phyloP scores from a whole-genome alignment of 2,329 filamentous ascomycete species.

The Aureobasidium sp. region DNA sequence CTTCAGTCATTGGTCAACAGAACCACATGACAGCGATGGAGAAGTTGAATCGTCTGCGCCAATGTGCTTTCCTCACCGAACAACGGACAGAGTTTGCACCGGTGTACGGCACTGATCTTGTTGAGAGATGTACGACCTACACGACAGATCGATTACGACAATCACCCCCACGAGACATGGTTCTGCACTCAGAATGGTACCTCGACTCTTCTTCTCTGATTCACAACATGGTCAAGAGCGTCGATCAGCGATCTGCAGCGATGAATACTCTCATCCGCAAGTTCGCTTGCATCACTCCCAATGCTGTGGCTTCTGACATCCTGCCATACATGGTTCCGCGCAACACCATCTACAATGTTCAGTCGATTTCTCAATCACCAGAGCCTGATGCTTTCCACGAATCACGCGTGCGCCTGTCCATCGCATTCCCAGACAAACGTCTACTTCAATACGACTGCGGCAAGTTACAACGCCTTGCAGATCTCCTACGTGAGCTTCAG shows the following conservation, averaged over 20 bases:
- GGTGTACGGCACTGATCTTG: slow-evolving; percentile 82
- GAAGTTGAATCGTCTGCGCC: slow-evolving; percentile 81
- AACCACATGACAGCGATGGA: slow-evolving; percentile 76
- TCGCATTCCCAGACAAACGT: slow-evolving; percentile 96
- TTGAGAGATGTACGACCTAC: slow-evolving; percentile 75
- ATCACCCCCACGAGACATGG: slow-evolving; percentile 58
- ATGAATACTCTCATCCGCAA: slow-evolving; percentile 83
- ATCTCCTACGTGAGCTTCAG: slow-evolving; percentile 86
- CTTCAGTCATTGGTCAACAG: slow-evolving; percentile 75
- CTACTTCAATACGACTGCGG: slow-evolving; percentile 99
- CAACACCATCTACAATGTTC: slow-evolving; percentile 53
- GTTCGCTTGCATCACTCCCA: slow-evolving; percentile 93
- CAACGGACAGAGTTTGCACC: slow-evolving; percentile 83
- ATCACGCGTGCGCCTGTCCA: slow-evolving; percentile 89
- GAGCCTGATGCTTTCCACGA: slow-evolving; percentile 88
- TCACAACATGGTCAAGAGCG: slow-evolving; percentile 73
- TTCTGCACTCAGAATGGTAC: slow-evolving; percentile 76
- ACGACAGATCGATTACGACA: slow-evolving; percentile 65
- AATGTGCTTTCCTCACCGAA: slow-evolving; percentile 82
- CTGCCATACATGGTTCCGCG: slow-evolving; percentile 59
- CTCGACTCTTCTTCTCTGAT: slow-evolving; percentile 73
- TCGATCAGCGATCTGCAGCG: slow-evolving; percentile 75
- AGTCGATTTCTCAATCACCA: slow-evolving; percentile 31
- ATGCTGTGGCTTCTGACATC: slow-evolving; percentile 84
- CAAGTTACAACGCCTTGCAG: slow-evolving; percentile 92